Evolutionary conservation across 495 filamentous ascomycete species (phyloP).

Genomic region (Acidomyces sp.): DNA sequence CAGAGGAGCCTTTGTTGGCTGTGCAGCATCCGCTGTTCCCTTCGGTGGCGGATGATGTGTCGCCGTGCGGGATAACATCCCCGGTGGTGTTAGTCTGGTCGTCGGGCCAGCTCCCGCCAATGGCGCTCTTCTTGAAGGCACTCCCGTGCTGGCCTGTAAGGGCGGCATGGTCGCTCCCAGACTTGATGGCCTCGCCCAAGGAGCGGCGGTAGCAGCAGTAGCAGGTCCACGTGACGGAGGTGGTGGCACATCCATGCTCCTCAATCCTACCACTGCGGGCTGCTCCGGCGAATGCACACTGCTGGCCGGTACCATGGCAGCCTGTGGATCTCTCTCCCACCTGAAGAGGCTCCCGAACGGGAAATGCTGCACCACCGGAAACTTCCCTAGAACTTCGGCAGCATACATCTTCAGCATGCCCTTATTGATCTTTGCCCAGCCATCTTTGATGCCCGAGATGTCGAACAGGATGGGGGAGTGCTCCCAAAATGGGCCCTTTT

Average conservation of each 20-base stretch:
- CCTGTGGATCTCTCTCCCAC: constrained; percentile 64
- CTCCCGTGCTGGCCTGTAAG: constrained; percentile 3
- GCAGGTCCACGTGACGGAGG: constrained; percentile 3
- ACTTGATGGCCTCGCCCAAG: constrained; percentile 19
- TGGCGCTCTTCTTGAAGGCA: constrained; percentile 8
- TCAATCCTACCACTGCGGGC: constrained; percentile 23
- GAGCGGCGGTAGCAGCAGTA: constrained; percentile 16
- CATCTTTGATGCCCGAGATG: constrained; percentile 75
- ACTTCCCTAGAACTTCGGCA: constrained; percentile 55
- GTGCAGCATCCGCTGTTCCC: no score
- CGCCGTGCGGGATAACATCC: no score
- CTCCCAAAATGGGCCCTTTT: constrained; percentile 95
- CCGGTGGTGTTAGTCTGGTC: no score
- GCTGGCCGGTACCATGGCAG: constrained; percentile 31
- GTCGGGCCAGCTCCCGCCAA: constrained; percentile 1
- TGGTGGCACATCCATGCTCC: constrained; percentile 9
- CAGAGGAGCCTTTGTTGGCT: no score
- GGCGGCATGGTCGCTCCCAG: constrained; percentile 2
- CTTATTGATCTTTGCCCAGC: constrained; percentile 99
- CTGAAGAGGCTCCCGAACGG: constrained; percentile 66
- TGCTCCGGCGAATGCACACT: constrained; percentile 48
- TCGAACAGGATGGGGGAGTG: constrained; percentile 93
- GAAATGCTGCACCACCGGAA: constrained; percentile 60
- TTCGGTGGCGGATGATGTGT: no score
- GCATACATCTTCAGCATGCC: constrained; percentile 67